phyloP scores from a whole-genome alignment of 345 rosid species.

The Mallotus nudiflorus region DNA sequence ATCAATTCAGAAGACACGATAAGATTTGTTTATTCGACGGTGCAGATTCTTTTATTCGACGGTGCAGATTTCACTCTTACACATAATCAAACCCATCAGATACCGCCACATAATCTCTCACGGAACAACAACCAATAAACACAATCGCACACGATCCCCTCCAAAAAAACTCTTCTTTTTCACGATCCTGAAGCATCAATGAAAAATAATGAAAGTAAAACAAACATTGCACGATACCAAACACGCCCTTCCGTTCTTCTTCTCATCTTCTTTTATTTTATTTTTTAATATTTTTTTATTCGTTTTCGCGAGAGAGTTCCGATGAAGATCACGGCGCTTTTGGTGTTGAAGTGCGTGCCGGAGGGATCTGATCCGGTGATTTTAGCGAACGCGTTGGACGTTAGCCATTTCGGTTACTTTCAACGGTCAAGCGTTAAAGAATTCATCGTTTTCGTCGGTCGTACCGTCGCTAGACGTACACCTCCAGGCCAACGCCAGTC shows the following conservation, averaged over 20 bases:
- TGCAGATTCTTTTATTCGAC: too few species aligned
- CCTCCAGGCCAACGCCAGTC: constrained; percentile 86
- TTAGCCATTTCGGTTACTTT: constrained; percentile 89
- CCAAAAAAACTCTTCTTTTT: not conserved
- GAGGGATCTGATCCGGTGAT: constrained; percentile 70
- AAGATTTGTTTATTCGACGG: not conserved
- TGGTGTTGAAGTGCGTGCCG: constrained; percentile 70
- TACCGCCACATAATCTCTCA: not conserved
- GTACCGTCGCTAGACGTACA: constrained; percentile 92
- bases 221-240: not conserved
- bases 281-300: too few species aligned
- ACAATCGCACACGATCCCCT: not conserved
- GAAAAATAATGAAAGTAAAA: not conserved
- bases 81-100: not conserved
- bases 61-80: too few species aligned
- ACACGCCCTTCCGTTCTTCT: too few species aligned
- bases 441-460: constrained; percentile 79
- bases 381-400: constrained; percentile 69
- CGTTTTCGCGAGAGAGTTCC: constrained; percentile 12
- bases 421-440: constrained; percentile 85
- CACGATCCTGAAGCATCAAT: not conserved
- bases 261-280: too few species aligned
- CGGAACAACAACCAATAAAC: not conserved
- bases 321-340: constrained; percentile 92
- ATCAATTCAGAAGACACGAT: too few species aligned